Conservation (phyloP, 768 basidiomycete genomes). For the Boletus sp. region DNA sequence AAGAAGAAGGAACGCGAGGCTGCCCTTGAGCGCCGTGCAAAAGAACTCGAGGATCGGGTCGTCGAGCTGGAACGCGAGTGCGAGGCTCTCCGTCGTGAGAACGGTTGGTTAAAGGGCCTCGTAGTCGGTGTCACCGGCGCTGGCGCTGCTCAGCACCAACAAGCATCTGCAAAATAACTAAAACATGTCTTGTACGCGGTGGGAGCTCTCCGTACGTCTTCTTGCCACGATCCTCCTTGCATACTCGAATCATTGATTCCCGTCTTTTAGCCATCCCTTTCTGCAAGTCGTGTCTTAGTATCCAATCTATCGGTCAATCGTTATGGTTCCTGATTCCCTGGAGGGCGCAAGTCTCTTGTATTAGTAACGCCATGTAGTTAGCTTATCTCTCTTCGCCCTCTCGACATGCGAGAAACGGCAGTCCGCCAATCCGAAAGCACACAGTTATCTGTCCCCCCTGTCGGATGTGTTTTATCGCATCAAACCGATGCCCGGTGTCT, state of each 20-base stretch:
- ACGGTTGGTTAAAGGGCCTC: conserved; percentile 88
- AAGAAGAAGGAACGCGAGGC: conserved; percentile 97
- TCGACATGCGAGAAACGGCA: not conserved
- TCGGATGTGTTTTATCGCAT: not conserved
- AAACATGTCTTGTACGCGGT: not conserved
- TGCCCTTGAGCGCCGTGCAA: conserved; percentile 79
- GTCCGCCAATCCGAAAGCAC: not conserved
- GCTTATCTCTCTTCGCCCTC: not conserved
- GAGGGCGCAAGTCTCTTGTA: conserved; percentile 12
- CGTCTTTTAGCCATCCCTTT: not conserved
- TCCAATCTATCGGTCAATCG: not conserved
- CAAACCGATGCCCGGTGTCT: not conserved
- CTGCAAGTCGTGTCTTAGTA: not conserved
- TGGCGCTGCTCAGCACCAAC: conserved; percentile 37
- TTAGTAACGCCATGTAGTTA: conserved; percentile 15
- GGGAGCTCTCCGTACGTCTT: not conserved
- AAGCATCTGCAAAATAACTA: conserved; percentile 18
- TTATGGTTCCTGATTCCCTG: not conserved
- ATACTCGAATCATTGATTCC: not conserved
- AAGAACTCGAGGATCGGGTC: conserved; percentile 79
- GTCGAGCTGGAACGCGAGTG: conserved; percentile 87
- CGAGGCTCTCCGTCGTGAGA: conserved; percentile 82
- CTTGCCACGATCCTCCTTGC: not conserved
- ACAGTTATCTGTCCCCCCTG: not conserved
- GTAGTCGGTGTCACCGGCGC: conserved; percentile 86